phyloP scores from a whole-genome alignment of 169 alveolate species.

The Pseudocohnilembus persalinus region DNA sequence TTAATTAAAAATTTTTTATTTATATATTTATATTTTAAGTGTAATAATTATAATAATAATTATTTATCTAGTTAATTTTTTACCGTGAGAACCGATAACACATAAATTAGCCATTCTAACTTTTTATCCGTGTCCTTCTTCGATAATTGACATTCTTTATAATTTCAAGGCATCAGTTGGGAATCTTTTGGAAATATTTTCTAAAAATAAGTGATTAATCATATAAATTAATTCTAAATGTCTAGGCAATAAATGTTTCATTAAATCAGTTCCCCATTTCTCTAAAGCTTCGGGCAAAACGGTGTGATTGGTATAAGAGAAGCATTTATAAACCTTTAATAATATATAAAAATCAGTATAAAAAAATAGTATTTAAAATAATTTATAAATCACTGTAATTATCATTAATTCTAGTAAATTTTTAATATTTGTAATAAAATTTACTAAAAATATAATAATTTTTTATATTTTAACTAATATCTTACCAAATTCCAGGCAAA shows the following conservation, averaged over 20 bases:
- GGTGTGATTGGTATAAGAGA: slow-evolving; percentile 96
- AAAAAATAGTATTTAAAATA: too few relatives aligned
- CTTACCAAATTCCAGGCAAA: slow-evolving; percentile 87
- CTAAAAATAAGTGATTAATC: slow-evolving; percentile 88
- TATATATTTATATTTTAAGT: too few relatives aligned
- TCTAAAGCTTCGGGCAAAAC: slow-evolving; percentile 98
- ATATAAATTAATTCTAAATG: slow-evolving; percentile 90
- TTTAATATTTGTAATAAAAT: too few relatives aligned
- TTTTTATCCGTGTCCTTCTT: slow-evolving; percentile 87
- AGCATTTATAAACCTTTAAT: slow-evolving; percentile 56
- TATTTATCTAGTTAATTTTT: background rate
- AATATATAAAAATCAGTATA: too few relatives aligned
- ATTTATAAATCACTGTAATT: too few relatives aligned
- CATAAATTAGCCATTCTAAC: slow-evolving; percentile 95
- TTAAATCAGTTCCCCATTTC: slow-evolving; percentile 93
- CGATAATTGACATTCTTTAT: slow-evolving; percentile 79
- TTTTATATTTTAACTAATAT: slow-evolving; percentile 7
- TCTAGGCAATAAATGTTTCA: slow-evolving; percentile 90
- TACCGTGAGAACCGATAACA: background rate
- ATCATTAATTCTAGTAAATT: too few relatives aligned
- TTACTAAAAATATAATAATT: too few relatives aligned
- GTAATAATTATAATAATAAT: too few relatives aligned
- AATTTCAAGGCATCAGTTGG: slow-evolving; percentile 60
- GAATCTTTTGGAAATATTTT: slow-evolving; percentile 77
- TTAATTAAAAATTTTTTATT: too few relatives aligned